Percentiles rank a stretch among this genome's conserved stretches.
Evolutionary conservation across 495 filamentous ascomycete species (phyloP).

Genomic region (Physcia stellaris): DNA sequence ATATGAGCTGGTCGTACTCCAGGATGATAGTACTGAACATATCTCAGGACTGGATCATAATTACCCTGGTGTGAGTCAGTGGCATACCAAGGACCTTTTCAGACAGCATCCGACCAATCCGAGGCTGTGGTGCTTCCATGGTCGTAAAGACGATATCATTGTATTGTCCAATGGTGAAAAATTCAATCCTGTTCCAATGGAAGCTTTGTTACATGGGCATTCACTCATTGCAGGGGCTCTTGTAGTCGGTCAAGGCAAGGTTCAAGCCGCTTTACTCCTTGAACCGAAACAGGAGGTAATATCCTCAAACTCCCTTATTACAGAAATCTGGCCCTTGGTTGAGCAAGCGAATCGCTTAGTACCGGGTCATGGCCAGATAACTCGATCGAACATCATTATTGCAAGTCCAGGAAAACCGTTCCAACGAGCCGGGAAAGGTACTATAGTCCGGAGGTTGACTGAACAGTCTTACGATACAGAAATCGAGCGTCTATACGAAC

Average conservation of each 20-base stretch:
- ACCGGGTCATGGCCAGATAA: conserved; percentile 4
- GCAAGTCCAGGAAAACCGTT: conserved; percentile 32
- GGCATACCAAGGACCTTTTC: conserved; percentile 42
- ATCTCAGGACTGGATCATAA: conserved; percentile 35
- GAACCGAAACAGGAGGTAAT: too few relatives aligned
- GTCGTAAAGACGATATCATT: conserved; percentile 43
- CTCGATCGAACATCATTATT: conserved; percentile 21
- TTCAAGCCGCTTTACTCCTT: conserved; percentile 34
- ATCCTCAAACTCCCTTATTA: too few relatives aligned
- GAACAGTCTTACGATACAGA: conserved; percentile 36
- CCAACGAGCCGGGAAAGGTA: conserved; percentile 40
- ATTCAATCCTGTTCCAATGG: conserved; percentile 40
- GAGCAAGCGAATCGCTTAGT: conserved; percentile 22
- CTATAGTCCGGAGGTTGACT: conserved; percentile 32
- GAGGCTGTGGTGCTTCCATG: conserved; percentile 34
- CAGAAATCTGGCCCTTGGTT: conserved; percentile 25
- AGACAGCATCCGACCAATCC: conserved; percentile 30
- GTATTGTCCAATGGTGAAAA: conserved; percentile 50
- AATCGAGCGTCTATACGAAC: conserved; percentile 35
- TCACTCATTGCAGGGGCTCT: conserved; percentile 32
- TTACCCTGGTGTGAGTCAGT: conserved; percentile 38
- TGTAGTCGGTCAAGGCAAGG: conserved; percentile 34
- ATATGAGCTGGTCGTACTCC: conserved; percentile 33
- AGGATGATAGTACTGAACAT: conserved; percentile 22
- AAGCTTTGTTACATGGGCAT: conserved; percentile 28